A percentile compares a stretch with the other conserved stretches of the same genome.
Conservation (phyloP, 1,284 basidiomycete genomes). For the Marasmius oreades region DNA sequence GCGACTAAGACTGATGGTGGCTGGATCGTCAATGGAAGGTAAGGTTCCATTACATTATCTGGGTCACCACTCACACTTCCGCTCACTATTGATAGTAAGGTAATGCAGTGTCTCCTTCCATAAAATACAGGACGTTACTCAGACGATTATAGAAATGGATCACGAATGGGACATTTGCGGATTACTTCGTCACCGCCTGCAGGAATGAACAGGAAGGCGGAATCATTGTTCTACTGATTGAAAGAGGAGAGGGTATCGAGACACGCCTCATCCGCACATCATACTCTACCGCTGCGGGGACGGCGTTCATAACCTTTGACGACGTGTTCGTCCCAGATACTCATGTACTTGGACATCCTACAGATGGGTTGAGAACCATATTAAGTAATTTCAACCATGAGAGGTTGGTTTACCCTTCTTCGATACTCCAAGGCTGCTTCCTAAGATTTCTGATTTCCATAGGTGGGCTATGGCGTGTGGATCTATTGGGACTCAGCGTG, state of each 20-base stretch:
- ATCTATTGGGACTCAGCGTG: conserved; percentile 45
- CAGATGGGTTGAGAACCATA: conserved; percentile 76
- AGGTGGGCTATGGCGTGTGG: conserved; percentile 23
- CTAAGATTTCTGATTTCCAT: not conserved
- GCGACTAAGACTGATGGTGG: conserved; percentile 33
- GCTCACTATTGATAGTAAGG: conserved; percentile 13
- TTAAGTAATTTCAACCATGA: conserved; percentile 53
- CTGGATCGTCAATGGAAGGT: conserved; percentile 44
- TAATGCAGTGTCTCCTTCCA: not conserved
- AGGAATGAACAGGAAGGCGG: conserved; percentile 54
- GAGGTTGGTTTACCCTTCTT: conserved; percentile 15
- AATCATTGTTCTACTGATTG: conserved; percentile 74
- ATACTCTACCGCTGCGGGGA: conserved; percentile 69
- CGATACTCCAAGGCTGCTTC: not conserved
- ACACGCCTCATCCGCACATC: conserved; percentile 80
- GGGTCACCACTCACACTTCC: conserved; percentile 25
- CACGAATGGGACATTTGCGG: conserved; percentile 62
- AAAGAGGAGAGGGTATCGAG: conserved; percentile 68
- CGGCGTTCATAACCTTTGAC: conserved; percentile 80
- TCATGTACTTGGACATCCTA: conserved; percentile 80
- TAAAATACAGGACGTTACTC: not conserved
- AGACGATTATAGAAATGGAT: conserved; percentile 62
- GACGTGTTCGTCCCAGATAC: conserved; percentile 77
- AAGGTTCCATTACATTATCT: conserved; percentile 59
- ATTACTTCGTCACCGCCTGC: conserved; percentile 60